Evolutionary conservation across 345 rosid species (phyloP).

Genomic region (Erysimum cheiranthoides): DNA sequence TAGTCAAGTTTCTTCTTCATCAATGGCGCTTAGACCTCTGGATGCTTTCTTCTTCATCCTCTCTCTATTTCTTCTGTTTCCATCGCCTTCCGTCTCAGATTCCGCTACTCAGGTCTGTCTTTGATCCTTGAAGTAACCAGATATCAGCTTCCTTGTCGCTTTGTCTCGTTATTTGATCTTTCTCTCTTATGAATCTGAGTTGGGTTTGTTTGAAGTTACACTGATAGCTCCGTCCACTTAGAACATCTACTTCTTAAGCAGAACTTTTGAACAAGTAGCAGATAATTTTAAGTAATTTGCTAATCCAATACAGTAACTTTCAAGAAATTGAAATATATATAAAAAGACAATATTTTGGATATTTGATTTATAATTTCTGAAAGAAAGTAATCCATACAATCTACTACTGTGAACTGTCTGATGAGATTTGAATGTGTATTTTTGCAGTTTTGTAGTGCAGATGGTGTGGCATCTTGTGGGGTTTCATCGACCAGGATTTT

Average conservation of each 20-base stretch:
- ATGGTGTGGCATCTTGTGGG: conserved; percentile 56
- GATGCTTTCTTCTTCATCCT: conserved; percentile 22
- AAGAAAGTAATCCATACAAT: not conserved
- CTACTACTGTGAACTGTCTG: conserved; percentile 14
- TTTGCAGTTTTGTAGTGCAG: conserved; percentile 71
- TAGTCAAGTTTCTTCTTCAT: conserved; percentile 24
- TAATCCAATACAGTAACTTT: conserved; percentile 5
- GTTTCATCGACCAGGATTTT: conserved; percentile 64
- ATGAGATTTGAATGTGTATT: conserved; percentile 1
- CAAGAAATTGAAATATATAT: not conserved
- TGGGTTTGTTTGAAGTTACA: conserved; percentile 5
- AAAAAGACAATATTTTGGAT: not conserved
- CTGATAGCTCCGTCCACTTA: conserved; percentile 7
- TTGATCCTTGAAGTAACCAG: not conserved
- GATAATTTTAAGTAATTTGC: not conserved
- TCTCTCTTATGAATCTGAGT: conserved; percentile 6
- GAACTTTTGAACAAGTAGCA: not conserved
- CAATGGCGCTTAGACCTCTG: conserved; percentile 42
- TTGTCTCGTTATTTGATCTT: conserved; percentile 6
- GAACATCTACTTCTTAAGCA: conserved; percentile 4
- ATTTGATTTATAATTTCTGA: conserved; percentile 16
- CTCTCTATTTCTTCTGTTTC: conserved; percentile 34
- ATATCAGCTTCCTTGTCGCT: not conserved
- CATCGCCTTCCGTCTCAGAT: conserved; percentile 32
- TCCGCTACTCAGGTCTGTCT: conserved; percentile 45